Conservation (phyloP, 306 rosid genomes). For the Luffa aegyptiaca region DNA sequence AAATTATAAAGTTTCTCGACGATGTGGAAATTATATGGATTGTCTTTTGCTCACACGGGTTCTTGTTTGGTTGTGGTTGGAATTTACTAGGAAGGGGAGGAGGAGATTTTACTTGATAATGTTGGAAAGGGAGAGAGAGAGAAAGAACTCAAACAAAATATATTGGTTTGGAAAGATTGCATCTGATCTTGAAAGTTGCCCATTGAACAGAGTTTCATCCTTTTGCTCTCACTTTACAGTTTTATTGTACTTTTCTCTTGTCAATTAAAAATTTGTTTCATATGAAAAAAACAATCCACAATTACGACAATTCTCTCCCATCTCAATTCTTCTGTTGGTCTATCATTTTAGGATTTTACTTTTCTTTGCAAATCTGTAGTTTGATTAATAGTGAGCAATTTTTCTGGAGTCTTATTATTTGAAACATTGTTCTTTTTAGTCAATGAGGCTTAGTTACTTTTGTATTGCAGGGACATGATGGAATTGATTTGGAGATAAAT, state of each 20-base stretch:
- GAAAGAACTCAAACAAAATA: too few species aligned
- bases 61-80: too few species aligned
- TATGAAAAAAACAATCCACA: not conserved
- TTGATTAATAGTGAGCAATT: too few species aligned
- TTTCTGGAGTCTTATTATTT: not conserved
- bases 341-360: not conserved
- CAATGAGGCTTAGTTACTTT: not conserved
- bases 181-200: not conserved
- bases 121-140: too few species aligned
- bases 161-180: not conserved
- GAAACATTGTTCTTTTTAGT: not conserved
- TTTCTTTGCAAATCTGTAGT: not conserved
- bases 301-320: not conserved
- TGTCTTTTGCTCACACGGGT: too few species aligned
- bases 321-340: not conserved
- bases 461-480: conserved; percentile 54
- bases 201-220: not conserved
- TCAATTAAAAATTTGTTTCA: not conserved
- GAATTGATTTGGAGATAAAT: conserved; percentile 72
- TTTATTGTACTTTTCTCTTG: not conserved
- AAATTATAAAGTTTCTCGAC: too few species aligned
- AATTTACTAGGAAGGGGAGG: too few species aligned
- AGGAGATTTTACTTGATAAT: too few species aligned
- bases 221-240: not conserved
- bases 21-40: too few species aligned